Percentiles rank a stretch among this genome's conserved stretches.
Evolutionary conservation across 495 filamentous ascomycete species (phyloP).

Genomic region (Usnea hakonensis): DNA sequence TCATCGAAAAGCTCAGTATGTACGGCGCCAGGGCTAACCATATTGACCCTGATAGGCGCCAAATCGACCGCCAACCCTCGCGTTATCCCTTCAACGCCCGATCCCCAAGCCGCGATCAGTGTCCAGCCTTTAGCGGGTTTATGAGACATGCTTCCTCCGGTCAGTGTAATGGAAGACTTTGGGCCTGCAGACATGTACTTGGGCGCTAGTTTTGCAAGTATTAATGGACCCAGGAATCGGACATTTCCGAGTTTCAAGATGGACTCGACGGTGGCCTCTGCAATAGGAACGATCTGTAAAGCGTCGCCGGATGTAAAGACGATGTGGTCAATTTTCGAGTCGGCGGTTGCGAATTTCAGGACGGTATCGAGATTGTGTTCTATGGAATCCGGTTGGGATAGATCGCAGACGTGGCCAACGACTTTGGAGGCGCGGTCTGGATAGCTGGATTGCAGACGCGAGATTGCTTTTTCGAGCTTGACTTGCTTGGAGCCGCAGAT

Average conservation of each 20-base stretch:
- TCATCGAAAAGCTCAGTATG: slow-evolving; percentile 44
- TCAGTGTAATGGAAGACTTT: slow-evolving; percentile 45
- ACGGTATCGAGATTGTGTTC: slow-evolving; percentile 32
- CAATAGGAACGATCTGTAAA: slow-evolving; percentile 29
- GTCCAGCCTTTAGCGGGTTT: slow-evolving; percentile 43
- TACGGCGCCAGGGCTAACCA: slow-evolving; percentile 48
- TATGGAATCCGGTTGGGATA: slow-evolving; percentile 32
- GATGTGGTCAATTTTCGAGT: slow-evolving; percentile 47
- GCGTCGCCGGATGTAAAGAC: slow-evolving; percentile 53
- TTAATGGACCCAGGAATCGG: slow-evolving; percentile 42
- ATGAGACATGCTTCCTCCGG: slow-evolving; percentile 40
- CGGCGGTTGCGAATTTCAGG: slow-evolving; percentile 1
- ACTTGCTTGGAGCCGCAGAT: slow-evolving; percentile 44
- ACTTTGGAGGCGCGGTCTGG: slow-evolving; percentile 32
- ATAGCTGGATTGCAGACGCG: slow-evolving; percentile 31
- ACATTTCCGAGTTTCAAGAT: slow-evolving; percentile 38
- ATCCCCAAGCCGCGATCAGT: slow-evolving; percentile 33
- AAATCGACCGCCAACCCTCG: slow-evolving; percentile 51
- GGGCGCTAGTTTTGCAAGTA: slow-evolving; percentile 47
- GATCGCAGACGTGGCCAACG: slow-evolving; percentile 42
- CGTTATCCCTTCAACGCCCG: slow-evolving; percentile 36
- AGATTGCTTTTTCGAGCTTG: slow-evolving; percentile 35
- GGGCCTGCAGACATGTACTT: slow-evolving; percentile 35
- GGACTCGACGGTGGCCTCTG: slow-evolving; percentile 33
- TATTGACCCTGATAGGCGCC: slow-evolving; percentile 53